Percentiles rank a stretch among this genome's conserved stretches.
Conservation (phyloP, 2,329 filamentous ascomycete species). For the Monosporascus sp. region DNA sequence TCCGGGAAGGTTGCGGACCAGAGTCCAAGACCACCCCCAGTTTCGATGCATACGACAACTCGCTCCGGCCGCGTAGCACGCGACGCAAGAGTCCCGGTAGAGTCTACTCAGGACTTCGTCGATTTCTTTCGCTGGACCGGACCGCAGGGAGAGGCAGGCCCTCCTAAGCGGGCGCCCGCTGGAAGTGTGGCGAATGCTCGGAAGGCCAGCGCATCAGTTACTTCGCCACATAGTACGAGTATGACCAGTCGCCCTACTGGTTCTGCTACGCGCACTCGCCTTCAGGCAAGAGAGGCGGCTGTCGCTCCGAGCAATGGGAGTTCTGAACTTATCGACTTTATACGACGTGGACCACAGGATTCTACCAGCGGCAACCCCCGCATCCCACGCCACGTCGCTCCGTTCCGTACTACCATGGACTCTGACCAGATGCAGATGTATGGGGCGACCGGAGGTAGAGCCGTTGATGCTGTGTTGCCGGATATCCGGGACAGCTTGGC, state of each 20-base stretch:
- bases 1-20: constrained; percentile 22
- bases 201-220: constrained; percentile 26
- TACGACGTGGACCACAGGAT: constrained; percentile 74
- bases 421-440: constrained; percentile 63
- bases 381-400: constrained; percentile 77
- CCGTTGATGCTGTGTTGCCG: constrained; percentile 52
- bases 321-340: constrained; percentile 91
- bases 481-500: constrained; percentile 52
- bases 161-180: constrained; percentile 18
- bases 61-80: constrained; percentile 34
- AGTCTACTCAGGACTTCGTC: constrained; percentile 76
- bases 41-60: constrained; percentile 26
- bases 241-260: constrained; percentile 34
- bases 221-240: constrained; percentile 28
- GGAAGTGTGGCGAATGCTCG: constrained; percentile 21
- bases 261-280: constrained; percentile 43
- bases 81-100: constrained; percentile 65
- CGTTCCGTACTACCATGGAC: constrained; percentile 80
- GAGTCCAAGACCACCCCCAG: constrained; percentile 27
- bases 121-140: constrained; percentile 87
- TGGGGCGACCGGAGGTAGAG: constrained; percentile 47
- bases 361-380: constrained; percentile 55
- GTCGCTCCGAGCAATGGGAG: constrained; percentile 61
- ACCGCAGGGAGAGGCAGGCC: constrained; percentile 43
- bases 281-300: constrained; percentile 67